A percentile compares a stretch with the other conserved stretches of the same genome.
These are phyloP conservation scores for Psidium guajava DNA, from an alignment of 345 rosid species.

Conservation along the genomic window DNA sequence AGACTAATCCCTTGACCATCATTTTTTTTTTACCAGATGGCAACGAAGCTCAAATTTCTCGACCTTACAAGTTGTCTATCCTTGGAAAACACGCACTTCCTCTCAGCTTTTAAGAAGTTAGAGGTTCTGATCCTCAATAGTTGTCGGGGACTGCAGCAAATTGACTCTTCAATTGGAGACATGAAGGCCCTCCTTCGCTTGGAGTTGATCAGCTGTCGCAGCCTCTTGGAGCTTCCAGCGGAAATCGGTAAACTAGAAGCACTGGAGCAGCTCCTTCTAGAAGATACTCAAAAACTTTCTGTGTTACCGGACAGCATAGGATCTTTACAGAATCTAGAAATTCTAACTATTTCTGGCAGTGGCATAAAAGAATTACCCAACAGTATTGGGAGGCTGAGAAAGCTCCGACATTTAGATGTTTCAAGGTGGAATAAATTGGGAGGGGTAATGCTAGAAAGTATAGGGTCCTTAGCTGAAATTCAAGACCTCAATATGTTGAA, in stretches of 20 bases:
- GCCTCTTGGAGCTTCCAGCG: too few species aligned
- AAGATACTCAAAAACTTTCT: fast-evolving
- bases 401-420: too few species aligned
- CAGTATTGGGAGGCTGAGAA: too few species aligned
- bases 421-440: fast-evolving
- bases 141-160: neutral
- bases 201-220: neutral
- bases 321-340: neutral
- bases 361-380: too few species aligned
- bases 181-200: neutral
- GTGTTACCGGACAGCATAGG: neutral
- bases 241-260: too few species aligned
- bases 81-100: neutral
- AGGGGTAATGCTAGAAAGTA: too few species aligned
- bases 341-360: fast-evolving
- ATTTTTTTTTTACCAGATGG: neutral
- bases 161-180: neutral
- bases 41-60: neutral
- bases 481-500: too few species aligned
- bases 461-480: too few species aligned
- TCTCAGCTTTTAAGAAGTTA: neutral
- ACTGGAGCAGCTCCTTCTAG: too few species aligned
- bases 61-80: fast-evolving
- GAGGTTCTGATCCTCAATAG: neutral
- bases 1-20: neutral